phyloP scores from a whole-genome alignment of 495 filamentous ascomycete genomes.

The Rhypophila decipiens region DNA sequence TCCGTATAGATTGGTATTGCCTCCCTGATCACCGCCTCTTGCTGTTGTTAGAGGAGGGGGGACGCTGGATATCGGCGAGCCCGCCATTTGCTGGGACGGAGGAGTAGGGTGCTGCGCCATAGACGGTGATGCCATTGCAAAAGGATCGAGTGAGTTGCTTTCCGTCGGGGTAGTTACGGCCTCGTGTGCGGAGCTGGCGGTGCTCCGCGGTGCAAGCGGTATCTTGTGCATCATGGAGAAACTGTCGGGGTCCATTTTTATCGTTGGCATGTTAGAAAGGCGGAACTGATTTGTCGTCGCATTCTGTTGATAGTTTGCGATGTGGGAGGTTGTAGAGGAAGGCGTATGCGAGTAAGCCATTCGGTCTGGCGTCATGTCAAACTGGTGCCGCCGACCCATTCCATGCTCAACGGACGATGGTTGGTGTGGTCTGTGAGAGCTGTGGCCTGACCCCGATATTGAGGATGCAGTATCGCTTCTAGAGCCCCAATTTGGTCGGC shows the following conservation, averaged over 20 bases:
- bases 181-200: slow-evolving; percentile 19
- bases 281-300: too few species aligned
- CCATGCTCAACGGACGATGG: slow-evolving; percentile 10
- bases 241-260: slow-evolving; percentile 14
- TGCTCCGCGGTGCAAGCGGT: slow-evolving; percentile 26
- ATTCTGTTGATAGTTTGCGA: too few species aligned
- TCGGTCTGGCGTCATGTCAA: slow-evolving; percentile 12
- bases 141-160: slow-evolving; percentile 33
- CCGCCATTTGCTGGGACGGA: slow-evolving; percentile 10
- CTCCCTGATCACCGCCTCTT: background rate
- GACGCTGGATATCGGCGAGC: slow-evolving; percentile 18
- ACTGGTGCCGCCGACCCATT: background rate
- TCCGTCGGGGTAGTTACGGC: slow-evolving; percentile 24
- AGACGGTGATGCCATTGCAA: slow-evolving; percentile 36
- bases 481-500: slow-evolving; percentile 26
- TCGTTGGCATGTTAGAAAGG: slow-evolving; percentile 18
- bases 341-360: slow-evolving; percentile 15
- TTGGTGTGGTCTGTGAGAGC: slow-evolving; percentile 6
- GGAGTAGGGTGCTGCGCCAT: slow-evolving; percentile 8
- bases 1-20: background rate
- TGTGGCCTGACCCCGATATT: slow-evolving; percentile 2
- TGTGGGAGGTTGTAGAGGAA: slow-evolving; percentile 7
- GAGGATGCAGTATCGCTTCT: slow-evolving; percentile 10
- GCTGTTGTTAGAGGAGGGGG: slow-evolving; percentile 13
- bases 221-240: slow-evolving; percentile 31